Base-by-base conservation (phyloP, 306 rosid genomes). In the Ammopiptanthus mongolicus region DNA sequence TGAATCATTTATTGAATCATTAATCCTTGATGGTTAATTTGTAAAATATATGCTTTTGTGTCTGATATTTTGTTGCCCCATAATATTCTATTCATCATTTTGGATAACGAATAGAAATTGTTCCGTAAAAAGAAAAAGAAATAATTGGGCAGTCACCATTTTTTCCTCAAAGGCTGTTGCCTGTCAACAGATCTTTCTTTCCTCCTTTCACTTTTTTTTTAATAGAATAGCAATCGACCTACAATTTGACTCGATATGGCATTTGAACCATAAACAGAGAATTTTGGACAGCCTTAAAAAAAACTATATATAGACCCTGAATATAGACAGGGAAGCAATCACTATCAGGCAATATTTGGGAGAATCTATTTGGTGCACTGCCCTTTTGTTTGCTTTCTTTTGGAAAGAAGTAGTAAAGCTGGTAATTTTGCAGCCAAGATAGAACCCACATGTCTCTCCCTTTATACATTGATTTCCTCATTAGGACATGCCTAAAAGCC, bases 261-360 rank as follows among this genome's bases (percentile, higher is more conserved):
- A 78, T 70, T 66, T 71, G 81, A 69, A 86, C n/a, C 69, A 56
- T 48, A 66, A 36, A 55, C 22, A 15, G 12, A 41, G 41, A 59
- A 59, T 58, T 21, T 7, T n/a, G 76, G 39, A 57, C 18, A 61
- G 34, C 51, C 33, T 47, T 70, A 36, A 55, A 36, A 61, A 15
- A 22, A 29, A 0, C 48, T 29, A 34, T 3, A 21, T 5, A 12
- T 70, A 58, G 70, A 48, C 31, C 5, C 28, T 56, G 33, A 29
- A 64, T 23, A 41, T n/a, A 48, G 64, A 68, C 5, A 41, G 47
- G 74, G 57, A 68, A 81, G 73, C 81, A 48, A 80, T 87, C 90
- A 75, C 86, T 76, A 14, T 87, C 93, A 65, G 12, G 56, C 78
- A 80, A 91, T 80, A 86, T 87, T 81, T 77, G 80, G 66, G 85